Evolutionary conservation across 495 filamentous ascomycete genomes (phyloP).

Genomic region (Podospora pseudopauciseta): DNA sequence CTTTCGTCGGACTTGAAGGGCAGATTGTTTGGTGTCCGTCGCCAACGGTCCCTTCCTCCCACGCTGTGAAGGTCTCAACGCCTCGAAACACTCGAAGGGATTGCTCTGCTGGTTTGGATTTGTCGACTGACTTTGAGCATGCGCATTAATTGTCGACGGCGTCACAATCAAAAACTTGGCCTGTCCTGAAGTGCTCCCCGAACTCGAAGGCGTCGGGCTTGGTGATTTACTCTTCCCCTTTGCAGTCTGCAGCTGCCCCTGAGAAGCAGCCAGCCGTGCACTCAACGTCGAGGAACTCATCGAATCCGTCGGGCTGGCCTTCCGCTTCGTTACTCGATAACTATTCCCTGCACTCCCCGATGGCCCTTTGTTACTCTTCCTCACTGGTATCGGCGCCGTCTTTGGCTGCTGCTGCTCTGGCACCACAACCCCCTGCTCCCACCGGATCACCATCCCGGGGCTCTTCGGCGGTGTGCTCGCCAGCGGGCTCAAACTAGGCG

Average conservation of each 20-base stretch:
- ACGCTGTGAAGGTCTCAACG: slow-evolving; percentile 40
- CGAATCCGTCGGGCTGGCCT: slow-evolving; percentile 28
- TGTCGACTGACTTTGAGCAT: slow-evolving; percentile 20
- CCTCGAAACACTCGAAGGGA: slow-evolving; percentile 48
- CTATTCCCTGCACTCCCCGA: neutral
- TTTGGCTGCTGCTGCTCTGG: neutral
- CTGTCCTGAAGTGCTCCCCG: slow-evolving; percentile 17
- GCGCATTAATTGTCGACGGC: slow-evolving; percentile 41
- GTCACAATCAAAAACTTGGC: slow-evolving; percentile 48
- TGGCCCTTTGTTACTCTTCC: neutral
- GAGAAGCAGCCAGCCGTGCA: neutral
- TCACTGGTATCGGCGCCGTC: slow-evolving; percentile 2
- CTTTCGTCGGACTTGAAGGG: slow-evolving; percentile 44
- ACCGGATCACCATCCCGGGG: neutral
- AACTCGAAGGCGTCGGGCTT: slow-evolving; percentile 15
- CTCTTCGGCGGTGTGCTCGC: neutral
- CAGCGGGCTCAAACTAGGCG: neutral
- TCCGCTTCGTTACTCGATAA: slow-evolving; percentile 5
- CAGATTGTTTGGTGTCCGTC: slow-evolving; percentile 44
- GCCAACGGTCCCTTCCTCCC: slow-evolving; percentile 48
- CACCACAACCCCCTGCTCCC: slow-evolving; percentile 3
- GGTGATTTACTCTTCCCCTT: slow-evolving; percentile 8
- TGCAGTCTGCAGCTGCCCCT: slow-evolving; percentile 18
- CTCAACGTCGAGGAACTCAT: slow-evolving; percentile 21
- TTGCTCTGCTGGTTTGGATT: slow-evolving; percentile 33